These are phyloP conservation scores for Leptographium lundbergii DNA, from an alignment of 2,329 filamentous ascomycete genomes.

Conservation along the genomic window DNA sequence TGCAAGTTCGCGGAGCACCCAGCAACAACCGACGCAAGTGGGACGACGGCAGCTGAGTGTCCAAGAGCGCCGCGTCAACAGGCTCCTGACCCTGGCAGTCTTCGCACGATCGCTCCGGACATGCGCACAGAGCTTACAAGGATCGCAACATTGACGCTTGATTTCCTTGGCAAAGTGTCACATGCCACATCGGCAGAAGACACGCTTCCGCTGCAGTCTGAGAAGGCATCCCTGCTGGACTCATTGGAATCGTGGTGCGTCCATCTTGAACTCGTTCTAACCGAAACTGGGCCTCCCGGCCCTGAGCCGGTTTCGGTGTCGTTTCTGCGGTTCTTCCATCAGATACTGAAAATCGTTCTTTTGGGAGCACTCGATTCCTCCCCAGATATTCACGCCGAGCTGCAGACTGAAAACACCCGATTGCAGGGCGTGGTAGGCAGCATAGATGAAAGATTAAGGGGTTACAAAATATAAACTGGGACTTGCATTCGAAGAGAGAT, in stretches of 20 bases:
- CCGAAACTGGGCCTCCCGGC: conserved; percentile 5
- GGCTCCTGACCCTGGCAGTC: conserved; percentile 16
- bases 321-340: conserved; percentile 24
- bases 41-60: no score
- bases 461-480: conserved; percentile 11
- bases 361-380: conserved; percentile 20
- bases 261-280: conserved; percentile 16
- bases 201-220: conserved; percentile 16
- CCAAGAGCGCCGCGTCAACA: background rate
- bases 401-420: conserved; percentile 19
- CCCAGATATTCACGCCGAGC: conserved; percentile 14
- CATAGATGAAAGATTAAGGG: conserved; percentile 19
- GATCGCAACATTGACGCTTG: conserved; percentile 20
- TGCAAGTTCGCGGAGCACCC: no score
- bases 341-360: conserved; percentile 21
- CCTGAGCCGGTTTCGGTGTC: conserved; percentile 18
- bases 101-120: conserved; percentile 22
- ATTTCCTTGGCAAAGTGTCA: conserved; percentile 20
- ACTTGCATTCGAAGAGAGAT: no score
- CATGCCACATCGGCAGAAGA: conserved; percentile 12
- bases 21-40: no score
- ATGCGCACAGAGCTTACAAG: conserved; percentile 22
- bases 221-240: conserved; percentile 19
- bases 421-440: conserved; percentile 18
- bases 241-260: conserved; percentile 21